Conservation (phyloP, 345 rosid genomes). For the Mallotus nudiflorus region DNA sequence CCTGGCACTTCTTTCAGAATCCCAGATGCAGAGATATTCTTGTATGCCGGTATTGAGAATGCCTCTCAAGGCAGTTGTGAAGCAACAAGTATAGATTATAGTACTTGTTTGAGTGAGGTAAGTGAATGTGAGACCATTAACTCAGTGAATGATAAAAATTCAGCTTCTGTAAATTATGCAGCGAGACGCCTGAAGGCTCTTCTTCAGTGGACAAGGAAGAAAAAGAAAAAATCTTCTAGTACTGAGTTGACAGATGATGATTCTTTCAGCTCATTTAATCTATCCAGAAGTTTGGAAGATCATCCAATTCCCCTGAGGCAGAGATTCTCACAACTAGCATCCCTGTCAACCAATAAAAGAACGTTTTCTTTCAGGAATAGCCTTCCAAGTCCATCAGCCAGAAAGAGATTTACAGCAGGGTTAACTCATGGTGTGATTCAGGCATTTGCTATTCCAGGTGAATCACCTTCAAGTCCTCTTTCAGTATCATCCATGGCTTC, state of each 20-base stretch:
- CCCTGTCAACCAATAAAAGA: conserved; percentile 45
- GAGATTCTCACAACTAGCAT: conserved; percentile 47
- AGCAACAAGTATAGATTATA: conserved; percentile 37
- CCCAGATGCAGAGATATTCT: conserved; percentile 85
- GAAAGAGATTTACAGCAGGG: conserved; percentile 59
- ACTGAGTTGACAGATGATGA: conserved; percentile 30
- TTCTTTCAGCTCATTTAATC: conserved; percentile 28
- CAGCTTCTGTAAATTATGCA: conserved; percentile 33
- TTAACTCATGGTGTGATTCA: conserved; percentile 76
- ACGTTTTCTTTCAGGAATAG: conserved; percentile 43
- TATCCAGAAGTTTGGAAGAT: conserved; percentile 25
- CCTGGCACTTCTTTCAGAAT: conserved; percentile 84
- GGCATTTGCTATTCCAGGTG: conserved; percentile 34
- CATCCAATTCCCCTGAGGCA: conserved; percentile 67
- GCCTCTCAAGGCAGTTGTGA: conserved; percentile 32
- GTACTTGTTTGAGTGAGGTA: conserved; percentile 46
- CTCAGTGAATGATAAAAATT: conserved; percentile 23
- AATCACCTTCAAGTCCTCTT: conserved; percentile 44
- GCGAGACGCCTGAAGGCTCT: conserved; percentile 65
- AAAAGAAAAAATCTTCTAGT: conserved; percentile 35
- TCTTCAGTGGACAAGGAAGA: conserved; percentile 60
- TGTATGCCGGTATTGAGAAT: conserved; percentile 53
- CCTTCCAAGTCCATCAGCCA: conserved; percentile 74
- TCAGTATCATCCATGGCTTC: conserved; percentile 42
- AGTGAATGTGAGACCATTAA: conserved; percentile 35